Percentiles rank a stretch among this genome's conserved stretches.
phyloP scores from a whole-genome alignment of 257 asterid genomes.

The Knoxia roxburghii region DNA sequence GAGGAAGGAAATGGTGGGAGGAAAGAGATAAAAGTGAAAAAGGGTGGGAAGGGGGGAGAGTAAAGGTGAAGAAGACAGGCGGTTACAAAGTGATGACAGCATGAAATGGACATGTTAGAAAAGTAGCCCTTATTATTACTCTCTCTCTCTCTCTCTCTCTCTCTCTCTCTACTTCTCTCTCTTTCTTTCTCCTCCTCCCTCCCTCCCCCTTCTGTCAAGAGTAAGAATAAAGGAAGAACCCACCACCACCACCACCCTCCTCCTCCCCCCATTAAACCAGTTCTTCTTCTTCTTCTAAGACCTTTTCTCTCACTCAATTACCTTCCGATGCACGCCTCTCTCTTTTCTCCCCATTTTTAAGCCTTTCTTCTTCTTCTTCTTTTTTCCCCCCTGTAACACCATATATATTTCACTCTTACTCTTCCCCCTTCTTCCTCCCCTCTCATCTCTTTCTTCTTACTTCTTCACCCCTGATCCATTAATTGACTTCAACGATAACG shows the following conservation, averaged over 20 bases:
- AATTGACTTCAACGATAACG: not conserved
- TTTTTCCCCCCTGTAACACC: not conserved
- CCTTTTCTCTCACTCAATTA: conserved; percentile 28
- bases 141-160: no score
- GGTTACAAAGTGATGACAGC: conserved; percentile 10
- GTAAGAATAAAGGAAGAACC: conserved; percentile 24
- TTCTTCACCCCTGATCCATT: not conserved
- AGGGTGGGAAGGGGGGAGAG: not conserved
- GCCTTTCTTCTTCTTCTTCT: conserved; percentile 1
- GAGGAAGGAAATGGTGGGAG: not conserved
- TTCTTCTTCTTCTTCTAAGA: no score
- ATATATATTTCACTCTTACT: conserved; percentile 18
- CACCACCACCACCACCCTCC: not conserved
- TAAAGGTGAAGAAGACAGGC: conserved; percentile 6
- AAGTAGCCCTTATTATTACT: conserved; percentile 17
- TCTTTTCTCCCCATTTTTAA: not conserved
- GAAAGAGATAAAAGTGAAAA: not conserved
- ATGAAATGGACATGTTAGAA: conserved; percentile 32
- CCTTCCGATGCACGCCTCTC: conserved; percentile 46
- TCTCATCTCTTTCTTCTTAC: conserved; percentile 22
- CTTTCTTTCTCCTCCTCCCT: no score
- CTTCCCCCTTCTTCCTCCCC: conserved; percentile 8
- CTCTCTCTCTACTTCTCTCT: no score
- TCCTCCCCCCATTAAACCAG: not conserved
- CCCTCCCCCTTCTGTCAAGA: no score